phyloP scores from a whole-genome alignment of 495 filamentous ascomycete species.

The Podospora sp. region DNA sequence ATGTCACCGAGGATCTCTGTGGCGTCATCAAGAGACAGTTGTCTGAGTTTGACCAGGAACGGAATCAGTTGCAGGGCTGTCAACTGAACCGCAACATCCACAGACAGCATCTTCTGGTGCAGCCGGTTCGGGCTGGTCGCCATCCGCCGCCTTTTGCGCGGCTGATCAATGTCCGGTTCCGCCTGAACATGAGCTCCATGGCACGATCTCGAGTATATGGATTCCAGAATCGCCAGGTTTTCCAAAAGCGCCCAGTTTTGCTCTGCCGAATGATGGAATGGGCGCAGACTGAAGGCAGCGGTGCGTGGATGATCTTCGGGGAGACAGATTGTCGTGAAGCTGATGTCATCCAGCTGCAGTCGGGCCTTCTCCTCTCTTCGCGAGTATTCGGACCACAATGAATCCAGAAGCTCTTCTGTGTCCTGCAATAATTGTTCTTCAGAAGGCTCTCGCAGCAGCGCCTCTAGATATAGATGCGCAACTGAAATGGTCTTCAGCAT shows the following conservation, averaged over 20 bases:
- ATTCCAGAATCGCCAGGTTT: slow-evolving; percentile 52
- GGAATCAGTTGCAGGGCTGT: slow-evolving; percentile 79
- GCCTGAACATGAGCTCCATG: slow-evolving; percentile 22
- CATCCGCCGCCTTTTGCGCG: slow-evolving; percentile 66
- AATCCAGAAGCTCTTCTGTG: slow-evolving; percentile 58
- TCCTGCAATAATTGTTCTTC: slow-evolving; percentile 37
- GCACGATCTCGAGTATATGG: slow-evolving; percentile 40
- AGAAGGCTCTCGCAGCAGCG: slow-evolving; percentile 33
- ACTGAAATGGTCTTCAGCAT: slow-evolving; percentile 71
- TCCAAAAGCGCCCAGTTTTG: slow-evolving; percentile 58
- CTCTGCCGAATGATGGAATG: slow-evolving; percentile 50
- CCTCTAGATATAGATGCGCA: slow-evolving; percentile 61
- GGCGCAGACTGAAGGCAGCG: slow-evolving; percentile 51
- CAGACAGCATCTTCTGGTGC: slow-evolving; percentile 59
- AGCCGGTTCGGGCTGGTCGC: slow-evolving; percentile 61
- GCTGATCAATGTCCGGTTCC: slow-evolving; percentile 42
- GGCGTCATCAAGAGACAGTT: slow-evolving; percentile 44
- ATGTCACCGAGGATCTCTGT: slow-evolving; percentile 41
- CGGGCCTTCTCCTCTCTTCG: slow-evolving; percentile 68
- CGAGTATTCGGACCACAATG: slow-evolving; percentile 72
- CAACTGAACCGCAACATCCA: slow-evolving; percentile 57
- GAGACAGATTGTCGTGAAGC: slow-evolving; percentile 52
- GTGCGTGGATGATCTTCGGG: slow-evolving; percentile 38
- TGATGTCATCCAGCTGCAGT: slow-evolving; percentile 74
- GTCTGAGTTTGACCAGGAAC: slow-evolving; percentile 59